Percentiles rank a stretch among this genome's conserved stretches.
Evolutionary conservation across 2,329 filamentous ascomycete species (phyloP).

Genomic region (Sporothrix humicola): DNA sequence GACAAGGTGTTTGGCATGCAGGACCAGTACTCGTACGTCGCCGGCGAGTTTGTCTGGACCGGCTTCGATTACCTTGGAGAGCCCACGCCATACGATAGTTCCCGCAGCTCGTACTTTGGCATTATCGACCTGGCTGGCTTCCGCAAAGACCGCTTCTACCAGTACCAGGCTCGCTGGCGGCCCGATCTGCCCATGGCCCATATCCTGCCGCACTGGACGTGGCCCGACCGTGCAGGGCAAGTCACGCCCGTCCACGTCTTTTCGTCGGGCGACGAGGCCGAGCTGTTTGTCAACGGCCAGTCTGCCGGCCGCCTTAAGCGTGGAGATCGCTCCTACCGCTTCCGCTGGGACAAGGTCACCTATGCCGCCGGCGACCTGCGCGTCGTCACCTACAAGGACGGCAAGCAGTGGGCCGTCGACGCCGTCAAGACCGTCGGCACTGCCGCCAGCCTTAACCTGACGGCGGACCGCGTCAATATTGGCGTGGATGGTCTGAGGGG

Average conservation of each 20-base stretch:
- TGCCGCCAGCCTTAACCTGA: conserved; percentile 47
- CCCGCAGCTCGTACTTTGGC: conserved; percentile 60
- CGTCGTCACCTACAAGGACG: conserved; percentile 56
- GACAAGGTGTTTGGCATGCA: conserved; percentile 60
- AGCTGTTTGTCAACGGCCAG: conserved; percentile 59
- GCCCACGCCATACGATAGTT: conserved; percentile 48
- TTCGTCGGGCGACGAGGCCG: conserved; percentile 57
- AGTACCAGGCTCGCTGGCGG: conserved; percentile 62
- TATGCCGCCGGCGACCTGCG: conserved; percentile 56
- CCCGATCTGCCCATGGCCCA: conserved; percentile 56
- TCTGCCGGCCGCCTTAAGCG: conserved; percentile 50
- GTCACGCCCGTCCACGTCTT: conserved; percentile 62
- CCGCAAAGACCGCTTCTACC: conserved; percentile 60
- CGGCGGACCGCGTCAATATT: conserved; percentile 49
- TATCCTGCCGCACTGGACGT: conserved; percentile 63
- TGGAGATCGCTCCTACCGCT: conserved; percentile 51
- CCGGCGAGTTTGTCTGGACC: conserved; percentile 51
- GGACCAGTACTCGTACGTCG: conserved; percentile 56
- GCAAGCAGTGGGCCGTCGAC: conserved; percentile 53
- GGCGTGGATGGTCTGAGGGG: conserved; percentile 45
- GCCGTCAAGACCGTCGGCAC: conserved; percentile 51
- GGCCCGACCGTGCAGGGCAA: conserved; percentile 52
- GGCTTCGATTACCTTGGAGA: conserved; percentile 45
- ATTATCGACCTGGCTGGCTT: conserved; percentile 64
- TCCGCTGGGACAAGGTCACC: conserved; percentile 58